Evolutionary conservation across 441 rosid species (phyloP).

Genomic region (Omphalea diandra): DNA sequence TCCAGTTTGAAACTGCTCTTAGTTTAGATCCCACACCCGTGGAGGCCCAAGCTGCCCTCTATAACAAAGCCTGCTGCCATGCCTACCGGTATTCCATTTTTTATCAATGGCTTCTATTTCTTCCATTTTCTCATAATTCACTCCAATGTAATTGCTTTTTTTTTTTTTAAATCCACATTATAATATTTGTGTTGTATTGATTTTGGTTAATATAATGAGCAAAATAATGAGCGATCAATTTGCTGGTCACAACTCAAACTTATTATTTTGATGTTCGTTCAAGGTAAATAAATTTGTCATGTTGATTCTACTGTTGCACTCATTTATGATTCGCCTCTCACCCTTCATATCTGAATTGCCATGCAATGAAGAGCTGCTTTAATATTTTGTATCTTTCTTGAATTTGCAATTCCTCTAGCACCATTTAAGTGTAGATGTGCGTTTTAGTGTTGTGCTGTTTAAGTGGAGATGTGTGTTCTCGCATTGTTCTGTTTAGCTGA

Average conservation of each 20-base stretch:
- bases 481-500: constrained; percentile 8
- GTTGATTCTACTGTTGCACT: not conserved
- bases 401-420: constrained; percentile 6
- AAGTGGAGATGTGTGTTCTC: no score
- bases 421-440: not conserved
- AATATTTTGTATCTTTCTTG: no score
- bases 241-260: not conserved
- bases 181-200: constrained; percentile 5
- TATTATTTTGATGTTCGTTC: not conserved
- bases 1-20: constrained; percentile 79
- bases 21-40: constrained; percentile 63
- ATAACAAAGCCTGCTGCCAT: constrained; percentile 94
- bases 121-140: not conserved
- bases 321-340: not conserved
- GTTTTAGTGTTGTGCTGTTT: no score
- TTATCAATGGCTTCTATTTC: not conserved
- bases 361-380: no score
- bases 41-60: constrained; percentile 92
- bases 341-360: no score
- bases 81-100: constrained; percentile 59
- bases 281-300: not conserved
- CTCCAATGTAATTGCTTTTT: not conserved
- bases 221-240: not conserved
- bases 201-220: not conserved
- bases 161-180: no score